Evolutionary conservation across 192 early-diverging fungal genomes (phyloP), one percentile per base, ranked within the genome.

Genomic region (Coemansia aciculifera): DNA sequence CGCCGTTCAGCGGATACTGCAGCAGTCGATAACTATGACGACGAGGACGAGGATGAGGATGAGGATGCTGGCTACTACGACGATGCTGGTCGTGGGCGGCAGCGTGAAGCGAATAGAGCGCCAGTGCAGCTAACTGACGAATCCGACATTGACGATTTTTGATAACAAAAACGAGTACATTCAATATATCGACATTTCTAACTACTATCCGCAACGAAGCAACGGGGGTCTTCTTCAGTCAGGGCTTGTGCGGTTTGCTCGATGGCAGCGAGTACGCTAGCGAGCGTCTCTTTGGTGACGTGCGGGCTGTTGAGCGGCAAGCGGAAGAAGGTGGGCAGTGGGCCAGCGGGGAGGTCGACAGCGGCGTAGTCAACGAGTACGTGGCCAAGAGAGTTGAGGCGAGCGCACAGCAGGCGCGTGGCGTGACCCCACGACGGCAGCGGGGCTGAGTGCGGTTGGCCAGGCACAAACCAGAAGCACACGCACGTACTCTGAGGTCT

Each of bases 391-490:
- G 3, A 61, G 57, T 52, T 87, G 64, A 81, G 84, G 37, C 56
- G 73, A 68, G 12, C 40, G 57, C 73, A 83, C 77, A 74, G 59
- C 59, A 40, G 46, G 38, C 72, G 66, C 4, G 84, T 81, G 0
- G 63, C 67, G 7, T 74, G 64, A 52, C 73, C 71, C 75, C 46
- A 61, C 52, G 51, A 37, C 10, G 10, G 54, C 31, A 7, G 23
- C 36, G 15, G 2, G 69, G 29, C 3, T 7, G 12, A 1, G 13
- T 29, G 12, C 5, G 29, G 13, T 2, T 43, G 24, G 36, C 63
- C 27, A 15, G 89, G 90, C 17, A 90, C 77, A 77, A 86, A 92
- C 91, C 91, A 93, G 71, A 93, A 93, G 60, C 90, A 93, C 42
- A 92, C 85, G 59, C 74, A 74, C 12, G 69, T 72, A 66, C 73